These are phyloP conservation scores for Quercus suber DNA, from an alignment of 306 rosid genomes.

Conservation along the genomic window DNA sequence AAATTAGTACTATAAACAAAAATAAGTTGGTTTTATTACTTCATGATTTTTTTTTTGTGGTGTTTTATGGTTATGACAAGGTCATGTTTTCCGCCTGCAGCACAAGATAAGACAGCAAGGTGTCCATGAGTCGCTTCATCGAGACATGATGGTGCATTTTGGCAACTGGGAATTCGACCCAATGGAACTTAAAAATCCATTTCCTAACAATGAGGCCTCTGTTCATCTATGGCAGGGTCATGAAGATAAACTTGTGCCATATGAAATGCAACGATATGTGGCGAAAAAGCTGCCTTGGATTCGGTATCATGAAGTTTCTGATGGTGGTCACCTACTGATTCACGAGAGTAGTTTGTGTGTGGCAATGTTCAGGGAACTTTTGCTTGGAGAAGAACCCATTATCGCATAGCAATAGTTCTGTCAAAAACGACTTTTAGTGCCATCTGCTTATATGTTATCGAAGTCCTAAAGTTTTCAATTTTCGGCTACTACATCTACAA, in stretches of 20 bases:
- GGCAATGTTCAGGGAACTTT: slow-evolving; percentile 29
- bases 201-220: slow-evolving; percentile 8
- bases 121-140: slow-evolving; percentile 24
- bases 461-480: too few relatives aligned
- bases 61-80: neutral
- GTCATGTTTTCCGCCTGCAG: slow-evolving; percentile 4
- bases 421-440: too few relatives aligned
- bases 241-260: slow-evolving; percentile 33
- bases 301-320: slow-evolving; percentile 28
- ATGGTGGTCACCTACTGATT: slow-evolving; percentile 34
- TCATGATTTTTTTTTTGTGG: too few relatives aligned
- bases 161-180: slow-evolving; percentile 40
- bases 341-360: slow-evolving; percentile 25
- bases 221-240: slow-evolving; percentile 36
- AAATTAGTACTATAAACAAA: too few relatives aligned
- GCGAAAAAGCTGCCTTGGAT: slow-evolving; percentile 38
- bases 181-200: slow-evolving; percentile 22
- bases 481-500: too few relatives aligned
- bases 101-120: slow-evolving; percentile 28
- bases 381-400: slow-evolving; percentile 26
- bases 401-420: neutral
- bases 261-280: slow-evolving; percentile 26
- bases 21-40: too few relatives aligned
- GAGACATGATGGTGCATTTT: slow-evolving; percentile 33
- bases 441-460: too few relatives aligned